Base-by-base conservation (phyloP, 202 grass and related monocot genomes). In the Tripidium arundinaceum region DNA sequence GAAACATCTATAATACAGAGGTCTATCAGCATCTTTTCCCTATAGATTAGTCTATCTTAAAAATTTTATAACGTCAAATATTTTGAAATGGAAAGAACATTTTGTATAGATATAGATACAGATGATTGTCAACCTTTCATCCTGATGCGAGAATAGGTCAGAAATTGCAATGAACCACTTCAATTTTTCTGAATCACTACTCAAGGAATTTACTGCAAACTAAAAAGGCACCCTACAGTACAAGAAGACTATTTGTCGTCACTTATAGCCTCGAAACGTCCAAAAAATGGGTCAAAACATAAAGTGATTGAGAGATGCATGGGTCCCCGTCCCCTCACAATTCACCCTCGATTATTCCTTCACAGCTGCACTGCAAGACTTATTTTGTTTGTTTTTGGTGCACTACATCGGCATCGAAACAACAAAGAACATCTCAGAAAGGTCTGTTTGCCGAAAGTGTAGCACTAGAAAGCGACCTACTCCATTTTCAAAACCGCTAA, bases 371-470 rank as follows among this genome's bases (percentile, higher is more conserved):
- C 4, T 29, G 38, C n/a, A n/a, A n/a, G n/a, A n/a, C n/a, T n/a
- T n/a, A 16, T 26, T 78, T 36, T 36, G 28, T 66, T 73, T 49
- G 39, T 75, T 73, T 65, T 5, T n/a, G 26, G 7, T 27, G 42
- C 9, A 49, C 3, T 41, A 63, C 33, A 64, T 34, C 22, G 11
- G 43, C 58, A 79, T 64, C 42, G 7, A 42, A 65, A 42, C 31
- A 18, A 72, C 16, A 16, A 63, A 38, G 11, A n/a, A 46, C n/a
- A 26, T 29, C 62, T 64, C 14, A 64, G 33, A 63, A 28, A 24
- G 2, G 21, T 22, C 2, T 19, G 33, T 7, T 85, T 79, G 67
- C 83, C 83, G 75, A 85, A 85, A 85, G 83, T 43, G 57, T 18
- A 71, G 39, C 82, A 72, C 6, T 16, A 52, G 33, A 85, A 72